Conservation (phyloP, 2,329 filamentous ascomycete species). For the Cladophialophora exuberans region DNA sequence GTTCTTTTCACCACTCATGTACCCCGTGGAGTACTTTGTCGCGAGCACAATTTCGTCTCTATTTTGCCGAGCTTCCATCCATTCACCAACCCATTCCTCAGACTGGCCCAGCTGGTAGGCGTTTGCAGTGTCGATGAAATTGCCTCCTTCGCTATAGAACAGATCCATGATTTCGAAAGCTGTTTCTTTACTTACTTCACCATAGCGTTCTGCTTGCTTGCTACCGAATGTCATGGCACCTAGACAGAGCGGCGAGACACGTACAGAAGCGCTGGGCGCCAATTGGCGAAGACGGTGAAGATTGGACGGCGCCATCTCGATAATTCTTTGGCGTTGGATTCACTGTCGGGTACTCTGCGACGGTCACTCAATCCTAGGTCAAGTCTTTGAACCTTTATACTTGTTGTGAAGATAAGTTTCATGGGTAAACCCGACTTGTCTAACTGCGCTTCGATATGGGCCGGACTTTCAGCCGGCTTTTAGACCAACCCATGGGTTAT, state of each 20-base stretch:
- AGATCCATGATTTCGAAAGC: conserved; percentile 52
- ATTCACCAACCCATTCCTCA: conserved; percentile 55
- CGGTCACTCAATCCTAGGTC: too few relatives aligned
- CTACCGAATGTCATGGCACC: conserved; percentile 60
- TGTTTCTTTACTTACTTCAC: conserved; percentile 47
- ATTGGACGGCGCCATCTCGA: neutral
- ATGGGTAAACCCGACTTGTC: too few relatives aligned
- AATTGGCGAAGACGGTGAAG: conserved; percentile 51
- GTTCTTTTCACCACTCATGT: conserved; percentile 36
- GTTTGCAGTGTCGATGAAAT: conserved; percentile 58
- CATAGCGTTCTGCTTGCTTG: conserved; percentile 42
- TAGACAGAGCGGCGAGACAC: conserved; percentile 59
- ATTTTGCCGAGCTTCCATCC: conserved; percentile 50
- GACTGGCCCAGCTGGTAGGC: conserved; percentile 48
- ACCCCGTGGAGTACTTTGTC: conserved; percentile 55
- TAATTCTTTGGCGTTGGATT: too few relatives aligned
- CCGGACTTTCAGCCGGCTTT: too few relatives aligned
- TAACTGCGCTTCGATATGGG: too few relatives aligned
- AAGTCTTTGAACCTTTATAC: too few relatives aligned
- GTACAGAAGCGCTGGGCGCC: conserved; percentile 54
- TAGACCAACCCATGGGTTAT: too few relatives aligned
- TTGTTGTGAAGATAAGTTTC: too few relatives aligned
- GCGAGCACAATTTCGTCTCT: conserved; percentile 58
- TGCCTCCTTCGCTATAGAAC: conserved; percentile 51
- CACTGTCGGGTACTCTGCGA: neutral